Conservation (phyloP, 108 stramenopile genomes). For the Phaeodactylum tricornutum region DNA sequence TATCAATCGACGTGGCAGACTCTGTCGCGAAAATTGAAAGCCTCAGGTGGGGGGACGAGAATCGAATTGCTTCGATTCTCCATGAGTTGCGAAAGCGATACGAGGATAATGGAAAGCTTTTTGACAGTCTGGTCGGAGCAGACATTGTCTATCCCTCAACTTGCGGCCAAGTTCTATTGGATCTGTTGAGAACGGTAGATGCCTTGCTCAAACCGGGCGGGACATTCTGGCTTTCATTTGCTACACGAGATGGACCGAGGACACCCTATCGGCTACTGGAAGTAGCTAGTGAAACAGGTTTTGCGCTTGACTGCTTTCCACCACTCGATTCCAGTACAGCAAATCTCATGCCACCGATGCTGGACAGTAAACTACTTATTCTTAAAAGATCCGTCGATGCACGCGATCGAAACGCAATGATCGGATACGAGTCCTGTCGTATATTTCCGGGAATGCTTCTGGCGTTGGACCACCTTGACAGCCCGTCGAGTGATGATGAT, state of each 20-base stretch:
- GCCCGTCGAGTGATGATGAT: conserved; percentile 6
- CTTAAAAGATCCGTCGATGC: background rate
- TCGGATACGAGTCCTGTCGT: background rate
- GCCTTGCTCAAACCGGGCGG: background rate
- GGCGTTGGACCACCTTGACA: background rate
- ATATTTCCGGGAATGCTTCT: conserved; percentile 6
- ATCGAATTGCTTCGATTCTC: background rate
- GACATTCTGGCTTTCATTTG: conserved; percentile 7
- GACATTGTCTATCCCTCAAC: conserved; percentile 11
- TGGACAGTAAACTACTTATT: conserved; percentile 7
- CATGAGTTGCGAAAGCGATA: background rate
- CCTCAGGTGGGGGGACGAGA: conserved; percentile 4
- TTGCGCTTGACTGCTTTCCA: background rate
- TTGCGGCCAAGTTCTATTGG: conserved; percentile 1
- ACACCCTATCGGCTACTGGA: conserved; percentile 1
- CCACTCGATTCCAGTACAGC: background rate
- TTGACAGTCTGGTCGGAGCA: conserved; percentile 6
- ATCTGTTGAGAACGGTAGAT: conserved; percentile 5
- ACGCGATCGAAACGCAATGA: background rate
- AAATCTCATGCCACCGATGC: conserved; percentile 4
- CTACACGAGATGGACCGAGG: conserved; percentile 5
- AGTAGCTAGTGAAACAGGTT: conserved; percentile 5
- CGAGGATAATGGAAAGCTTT: background rate
- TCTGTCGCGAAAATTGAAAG: background rate
- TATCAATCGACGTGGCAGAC: background rate